Percentiles rank a stretch among this genome's conserved stretches.
Evolutionary conservation across 495 filamentous ascomycete species (phyloP).

Genomic region (Penicillium lagena): DNA sequence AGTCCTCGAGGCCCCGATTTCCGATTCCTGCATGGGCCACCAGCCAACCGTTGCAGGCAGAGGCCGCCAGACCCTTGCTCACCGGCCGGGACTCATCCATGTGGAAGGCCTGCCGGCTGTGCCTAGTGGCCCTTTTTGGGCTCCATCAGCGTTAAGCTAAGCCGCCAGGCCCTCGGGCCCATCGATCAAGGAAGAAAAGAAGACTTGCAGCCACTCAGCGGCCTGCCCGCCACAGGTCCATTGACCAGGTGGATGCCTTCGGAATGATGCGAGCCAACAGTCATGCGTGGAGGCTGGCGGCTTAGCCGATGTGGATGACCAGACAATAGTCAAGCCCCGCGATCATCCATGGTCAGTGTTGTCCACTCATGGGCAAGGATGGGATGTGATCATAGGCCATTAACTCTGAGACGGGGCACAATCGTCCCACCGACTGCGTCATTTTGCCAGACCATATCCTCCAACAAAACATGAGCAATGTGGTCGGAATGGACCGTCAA

Average conservation of each 20-base stretch:
- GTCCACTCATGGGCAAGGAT: slow-evolving; percentile 3
- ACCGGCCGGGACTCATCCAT: slow-evolving; percentile 6
- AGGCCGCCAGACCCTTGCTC: slow-evolving; percentile 7
- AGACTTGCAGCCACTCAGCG: slow-evolving; percentile 16
- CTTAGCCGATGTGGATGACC: background rate
- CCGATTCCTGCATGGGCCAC: slow-evolving; percentile 9
- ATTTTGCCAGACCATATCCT: too few relatives aligned
- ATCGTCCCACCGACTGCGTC: too few relatives aligned
- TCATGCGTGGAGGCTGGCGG: slow-evolving; percentile 4
- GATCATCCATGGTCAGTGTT: slow-evolving; percentile 7
- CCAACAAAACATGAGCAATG: slow-evolving; percentile 5
- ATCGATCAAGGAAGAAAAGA: slow-evolving; percentile 9
- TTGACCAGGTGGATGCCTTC: slow-evolving; percentile 3
- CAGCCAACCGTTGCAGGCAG: slow-evolving; percentile 1
- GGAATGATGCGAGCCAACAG: slow-evolving; percentile 3
- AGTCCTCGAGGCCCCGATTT: slow-evolving; percentile 1
- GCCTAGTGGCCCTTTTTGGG: slow-evolving; percentile 6
- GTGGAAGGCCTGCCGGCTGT: slow-evolving; percentile 2
- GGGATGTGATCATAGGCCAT: slow-evolving; percentile 1
- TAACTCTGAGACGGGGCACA: slow-evolving; percentile 3
- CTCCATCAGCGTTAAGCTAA: slow-evolving; percentile 10
- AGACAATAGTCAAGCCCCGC: slow-evolving; percentile 1
- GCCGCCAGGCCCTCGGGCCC: slow-evolving; percentile 11
- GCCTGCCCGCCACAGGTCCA: slow-evolving; percentile 15
- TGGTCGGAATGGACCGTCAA: background rate